These are phyloP conservation scores for Boletus fagicola DNA, from an alignment of 768 basidiomycete genomes.

Conservation along the genomic window DNA sequence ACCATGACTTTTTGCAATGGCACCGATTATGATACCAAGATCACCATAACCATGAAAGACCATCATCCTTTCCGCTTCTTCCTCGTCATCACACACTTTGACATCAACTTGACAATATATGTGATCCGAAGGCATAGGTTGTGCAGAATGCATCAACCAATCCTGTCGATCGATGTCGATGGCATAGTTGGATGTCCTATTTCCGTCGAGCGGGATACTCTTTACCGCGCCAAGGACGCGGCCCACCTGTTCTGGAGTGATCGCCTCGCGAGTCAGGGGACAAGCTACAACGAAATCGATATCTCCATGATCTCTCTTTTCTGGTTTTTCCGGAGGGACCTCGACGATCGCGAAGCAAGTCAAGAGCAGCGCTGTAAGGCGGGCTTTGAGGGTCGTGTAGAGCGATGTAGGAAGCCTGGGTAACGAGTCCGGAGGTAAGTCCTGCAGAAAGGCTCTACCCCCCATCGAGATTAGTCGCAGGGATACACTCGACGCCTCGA, in stretches of 20 bases:
- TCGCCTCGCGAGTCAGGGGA: conserved; percentile 32
- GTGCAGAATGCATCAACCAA: conserved; percentile 28
- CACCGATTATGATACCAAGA: conserved; percentile 65
- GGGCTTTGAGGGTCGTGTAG: conserved; percentile 52
- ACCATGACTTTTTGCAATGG: conserved; percentile 52
- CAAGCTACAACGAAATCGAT: conserved; percentile 61
- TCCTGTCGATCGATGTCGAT: conserved; percentile 43
- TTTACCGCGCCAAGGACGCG: conserved; percentile 46
- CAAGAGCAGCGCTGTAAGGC: conserved; percentile 40
- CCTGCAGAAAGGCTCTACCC: conserved; percentile 61
- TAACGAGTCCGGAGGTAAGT: conserved; percentile 44
- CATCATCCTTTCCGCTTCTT: conserved; percentile 48
- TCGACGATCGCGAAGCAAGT: conserved; percentile 50
- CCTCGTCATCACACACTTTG: conserved; percentile 50
- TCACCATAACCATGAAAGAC: conserved; percentile 70
- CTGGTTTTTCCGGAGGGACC: conserved; percentile 62
- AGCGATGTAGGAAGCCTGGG: conserved; percentile 59
- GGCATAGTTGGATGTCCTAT: conserved; percentile 64
- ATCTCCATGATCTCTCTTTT: conserved; percentile 66
- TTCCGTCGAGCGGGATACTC: conserved; percentile 47
- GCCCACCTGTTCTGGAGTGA: conserved; percentile 39
- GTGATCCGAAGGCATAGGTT: conserved; percentile 3
- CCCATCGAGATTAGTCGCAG: conserved; percentile 47
- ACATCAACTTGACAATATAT: conserved; percentile 59
- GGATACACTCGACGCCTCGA: not conserved